Conservation (phyloP, 306 rosid species). For the Quercus parvula region DNA sequence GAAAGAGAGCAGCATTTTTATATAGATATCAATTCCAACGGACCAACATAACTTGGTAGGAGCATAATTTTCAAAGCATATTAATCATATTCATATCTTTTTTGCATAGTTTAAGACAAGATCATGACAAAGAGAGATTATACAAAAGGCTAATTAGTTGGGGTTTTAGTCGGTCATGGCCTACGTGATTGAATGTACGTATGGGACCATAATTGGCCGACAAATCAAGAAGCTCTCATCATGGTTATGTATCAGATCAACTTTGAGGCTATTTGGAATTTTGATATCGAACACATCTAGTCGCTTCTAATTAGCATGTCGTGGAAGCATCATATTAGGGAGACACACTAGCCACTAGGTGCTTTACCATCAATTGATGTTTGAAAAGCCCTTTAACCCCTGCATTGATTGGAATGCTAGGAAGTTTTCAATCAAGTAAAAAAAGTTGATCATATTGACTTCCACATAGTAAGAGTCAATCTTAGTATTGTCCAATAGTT, state of each 20-base stretch:
- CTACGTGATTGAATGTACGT: constrained; percentile 14
- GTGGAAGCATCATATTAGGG: background rate
- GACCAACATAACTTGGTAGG: too few relatives aligned
- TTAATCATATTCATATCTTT: background rate
- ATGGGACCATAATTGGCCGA: constrained; percentile 21
- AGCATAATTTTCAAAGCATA: background rate
- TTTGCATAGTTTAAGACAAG: background rate
- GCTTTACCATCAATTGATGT: background rate
- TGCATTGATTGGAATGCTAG: background rate
- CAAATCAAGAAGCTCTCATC: constrained; percentile 9
- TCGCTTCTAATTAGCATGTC: background rate
- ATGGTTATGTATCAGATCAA: constrained; percentile 10
- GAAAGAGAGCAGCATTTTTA: too few relatives aligned
- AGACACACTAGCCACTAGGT: background rate
- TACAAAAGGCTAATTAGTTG: constrained; percentile 15
- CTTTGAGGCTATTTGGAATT: background rate
- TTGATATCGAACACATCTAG: background rate
- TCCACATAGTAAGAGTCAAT: background rate
- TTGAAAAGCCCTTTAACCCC: background rate
- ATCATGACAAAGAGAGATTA: background rate
- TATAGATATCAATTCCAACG: too few relatives aligned
- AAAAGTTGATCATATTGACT: background rate
- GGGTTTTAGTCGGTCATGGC: constrained; percentile 8
- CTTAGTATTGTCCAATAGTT: too few relatives aligned
- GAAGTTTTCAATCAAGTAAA: background rate